Evolutionary conservation across 306 rosid species (phyloP).

Genomic region (Corylus americana): DNA sequence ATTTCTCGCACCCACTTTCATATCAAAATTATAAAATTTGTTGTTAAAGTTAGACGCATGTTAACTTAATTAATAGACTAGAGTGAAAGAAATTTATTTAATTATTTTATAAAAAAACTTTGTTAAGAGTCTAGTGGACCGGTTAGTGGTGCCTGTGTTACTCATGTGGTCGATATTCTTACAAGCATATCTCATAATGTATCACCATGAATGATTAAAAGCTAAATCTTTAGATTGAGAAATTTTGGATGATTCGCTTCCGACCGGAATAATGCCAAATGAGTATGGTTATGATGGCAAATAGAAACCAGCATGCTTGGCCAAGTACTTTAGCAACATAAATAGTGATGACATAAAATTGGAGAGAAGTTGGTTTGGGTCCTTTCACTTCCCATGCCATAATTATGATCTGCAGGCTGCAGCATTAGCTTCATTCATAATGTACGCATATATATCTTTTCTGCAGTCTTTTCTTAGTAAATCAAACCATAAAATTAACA

Average conservation of each 20-base stretch:
- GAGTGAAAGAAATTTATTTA: no score
- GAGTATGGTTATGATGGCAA: slow-evolving; percentile 27
- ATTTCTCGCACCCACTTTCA: background rate
- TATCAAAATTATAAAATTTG: slow-evolving; percentile 14
- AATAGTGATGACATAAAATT: slow-evolving; percentile 12
- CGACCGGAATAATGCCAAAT: slow-evolving; percentile 34
- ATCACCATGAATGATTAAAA: slow-evolving; percentile 3
- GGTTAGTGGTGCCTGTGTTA: slow-evolving; percentile 2
- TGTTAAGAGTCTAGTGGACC: slow-evolving; percentile 1
- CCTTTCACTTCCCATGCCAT: slow-evolving; percentile 24
- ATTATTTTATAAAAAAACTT: no score
- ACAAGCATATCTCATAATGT: slow-evolving; percentile 14
- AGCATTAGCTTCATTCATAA: slow-evolving; percentile 22
- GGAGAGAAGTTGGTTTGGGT: slow-evolving; percentile 17
- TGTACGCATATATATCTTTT: slow-evolving; percentile 3
- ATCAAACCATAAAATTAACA: slow-evolving; percentile 61
- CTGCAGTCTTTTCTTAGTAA: slow-evolving; percentile 18
- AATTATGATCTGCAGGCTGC: slow-evolving; percentile 16
- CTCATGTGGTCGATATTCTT: slow-evolving; percentile 21
- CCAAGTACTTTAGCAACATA: slow-evolving; percentile 25
- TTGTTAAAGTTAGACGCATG: background rate
- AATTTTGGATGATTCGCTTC: slow-evolving; percentile 26
- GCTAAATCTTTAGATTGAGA: slow-evolving; percentile 24
- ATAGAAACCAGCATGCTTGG: slow-evolving; percentile 35
- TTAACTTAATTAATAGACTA: no score